A percentile compares a stretch with the other conserved stretches of the same genome.
These are phyloP conservation scores for Entoloma clypeatum DNA, from an alignment of 1,284 basidiomycete species.

Conservation along the genomic window DNA sequence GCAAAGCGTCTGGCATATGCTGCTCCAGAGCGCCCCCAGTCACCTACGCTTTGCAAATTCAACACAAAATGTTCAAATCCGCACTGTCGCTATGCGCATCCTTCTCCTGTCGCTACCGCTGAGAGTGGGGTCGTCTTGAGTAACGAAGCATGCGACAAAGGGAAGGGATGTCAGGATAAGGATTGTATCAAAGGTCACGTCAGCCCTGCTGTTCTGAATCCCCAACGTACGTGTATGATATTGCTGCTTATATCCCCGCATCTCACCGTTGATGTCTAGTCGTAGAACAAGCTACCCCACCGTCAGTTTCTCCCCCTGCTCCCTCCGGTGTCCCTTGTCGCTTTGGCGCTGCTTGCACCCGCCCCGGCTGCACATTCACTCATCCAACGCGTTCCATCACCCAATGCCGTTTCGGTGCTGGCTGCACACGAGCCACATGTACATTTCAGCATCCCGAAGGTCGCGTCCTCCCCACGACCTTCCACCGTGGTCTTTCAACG, in stretches of 20 bases:
- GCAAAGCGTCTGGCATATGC: constrained; percentile 44
- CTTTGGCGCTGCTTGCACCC: constrained; percentile 71
- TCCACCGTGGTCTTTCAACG: constrained; percentile 70
- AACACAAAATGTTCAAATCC: constrained; percentile 85
- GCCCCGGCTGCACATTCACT: constrained; percentile 66
- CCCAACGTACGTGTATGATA: constrained; percentile 43
- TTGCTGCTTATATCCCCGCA: constrained; percentile 8
- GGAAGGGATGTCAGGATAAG: constrained; percentile 83
- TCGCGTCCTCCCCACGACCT: constrained; percentile 68
- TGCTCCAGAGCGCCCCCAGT: constrained; percentile 73
- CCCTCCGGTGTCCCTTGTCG: constrained; percentile 59
- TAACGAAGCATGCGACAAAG: constrained; percentile 84
- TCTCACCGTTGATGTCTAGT: constrained; percentile 21
- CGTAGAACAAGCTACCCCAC: constrained; percentile 41
- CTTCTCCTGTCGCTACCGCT: constrained; percentile 85
- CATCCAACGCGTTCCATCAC: constrained; percentile 53
- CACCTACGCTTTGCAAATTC: constrained; percentile 88
- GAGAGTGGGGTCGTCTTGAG: constrained; percentile 92
- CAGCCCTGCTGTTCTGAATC: constrained; percentile 74
- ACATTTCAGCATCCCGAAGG: constrained; percentile 77
- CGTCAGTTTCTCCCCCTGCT: constrained; percentile 23
- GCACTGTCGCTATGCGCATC: constrained; percentile 84
- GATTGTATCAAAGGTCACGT: constrained; percentile 89
- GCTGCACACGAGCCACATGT: constrained; percentile 75
- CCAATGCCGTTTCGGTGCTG: constrained; percentile 71